These are phyloP conservation scores for Aegle marmelos DNA, from an alignment of 345 rosid species.

Conservation along the genomic window DNA sequence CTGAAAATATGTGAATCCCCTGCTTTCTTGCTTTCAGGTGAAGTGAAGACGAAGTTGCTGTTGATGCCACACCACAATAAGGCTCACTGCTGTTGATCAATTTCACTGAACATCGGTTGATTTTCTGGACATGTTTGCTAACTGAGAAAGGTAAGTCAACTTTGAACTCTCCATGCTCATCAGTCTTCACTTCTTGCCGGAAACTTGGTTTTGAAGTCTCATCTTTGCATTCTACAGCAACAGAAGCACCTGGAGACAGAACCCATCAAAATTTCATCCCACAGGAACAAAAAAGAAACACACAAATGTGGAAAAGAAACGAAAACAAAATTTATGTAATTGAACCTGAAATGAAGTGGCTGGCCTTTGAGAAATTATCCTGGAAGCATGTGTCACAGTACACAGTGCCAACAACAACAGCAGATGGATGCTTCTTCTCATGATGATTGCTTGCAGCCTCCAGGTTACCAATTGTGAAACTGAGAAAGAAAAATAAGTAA, in stretches of 20 bases:
- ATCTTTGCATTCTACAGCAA: conserved; percentile 67
- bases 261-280: not conserved
- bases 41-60: conserved; percentile 59
- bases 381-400: conserved; percentile 89
- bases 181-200: conserved; percentile 59
- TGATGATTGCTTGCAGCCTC: conserved; percentile 27
- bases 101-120: conserved; percentile 68
- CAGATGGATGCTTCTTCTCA: conserved; percentile 43
- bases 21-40: conserved; percentile 48
- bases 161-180: conserved; percentile 64
- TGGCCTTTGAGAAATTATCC: conserved; percentile 41
- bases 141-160: conserved; percentile 64
- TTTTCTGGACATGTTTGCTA: conserved; percentile 58
- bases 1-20: conserved; percentile 66
- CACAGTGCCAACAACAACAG: conserved; percentile 79
- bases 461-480: conserved; percentile 9
- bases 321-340: not conserved
- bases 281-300: not conserved
- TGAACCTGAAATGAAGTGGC: conserved; percentile 80
- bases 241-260: conserved; percentile 64
- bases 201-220: conserved; percentile 43
- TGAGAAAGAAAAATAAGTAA: conserved; percentile 26
- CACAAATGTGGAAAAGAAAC: not conserved
- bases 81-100: conserved; percentile 71
- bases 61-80: conserved; percentile 65